Percentiles rank a stretch among this genome's conserved stretches.
Conservation (phyloP, 176 grass and related monocot species). For the Musa beccarii region DNA sequence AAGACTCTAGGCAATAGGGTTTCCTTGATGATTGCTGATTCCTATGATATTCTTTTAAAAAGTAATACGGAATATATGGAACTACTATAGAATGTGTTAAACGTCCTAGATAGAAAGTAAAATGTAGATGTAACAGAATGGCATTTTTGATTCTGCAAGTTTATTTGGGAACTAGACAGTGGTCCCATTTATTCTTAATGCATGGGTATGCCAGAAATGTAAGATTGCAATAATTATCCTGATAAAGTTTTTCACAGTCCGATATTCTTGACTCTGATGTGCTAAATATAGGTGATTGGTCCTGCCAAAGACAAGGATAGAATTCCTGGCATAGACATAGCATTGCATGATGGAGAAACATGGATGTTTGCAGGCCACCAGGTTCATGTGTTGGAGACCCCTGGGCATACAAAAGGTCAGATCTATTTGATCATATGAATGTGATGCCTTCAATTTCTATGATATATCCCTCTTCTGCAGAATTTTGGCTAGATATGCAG, state of each 20-base stretch:
- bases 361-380: conserved; percentile 98
- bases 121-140: neutral
- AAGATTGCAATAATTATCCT: neutral
- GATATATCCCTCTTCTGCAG: neutral
- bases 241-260: neutral
- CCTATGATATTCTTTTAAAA: too few species aligned
- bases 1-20: neutral
- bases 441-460: neutral
- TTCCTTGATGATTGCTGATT: neutral
- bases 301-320: conserved; percentile 81
- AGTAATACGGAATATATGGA: too few species aligned
- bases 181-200: neutral
- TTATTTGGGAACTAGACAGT: neutral
- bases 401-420: conserved; percentile 63
- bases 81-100: neutral
- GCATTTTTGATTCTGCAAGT: neutral
- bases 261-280: neutral
- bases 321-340: conserved; percentile 97
- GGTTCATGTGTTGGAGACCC: conserved; percentile 92
- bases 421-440: neutral
- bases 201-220: too few species aligned
- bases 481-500: neutral
- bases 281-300: conserved; percentile 71
- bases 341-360: conserved; percentile 68
- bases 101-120: neutral